Evolutionary conservation across 371 early-diverging fungal genomes (phyloP).

Genomic region (Mortierella sp.): DNA sequence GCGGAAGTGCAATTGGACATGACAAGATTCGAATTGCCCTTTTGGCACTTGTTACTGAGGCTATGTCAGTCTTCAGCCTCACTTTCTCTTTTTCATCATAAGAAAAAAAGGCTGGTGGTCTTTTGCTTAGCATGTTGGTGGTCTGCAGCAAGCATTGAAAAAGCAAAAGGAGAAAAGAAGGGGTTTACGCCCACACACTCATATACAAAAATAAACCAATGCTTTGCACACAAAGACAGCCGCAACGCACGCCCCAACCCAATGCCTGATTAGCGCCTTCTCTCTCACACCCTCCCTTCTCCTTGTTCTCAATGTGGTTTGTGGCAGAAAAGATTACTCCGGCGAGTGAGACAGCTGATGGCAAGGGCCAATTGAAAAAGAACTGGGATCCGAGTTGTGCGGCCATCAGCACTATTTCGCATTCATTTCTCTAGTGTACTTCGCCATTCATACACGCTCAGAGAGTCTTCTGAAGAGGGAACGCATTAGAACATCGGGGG

Average conservation of each 20-base stretch:
- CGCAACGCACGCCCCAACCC: too few species aligned
- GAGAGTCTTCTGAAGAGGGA: background rate
- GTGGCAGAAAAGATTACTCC: background rate
- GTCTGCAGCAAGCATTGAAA: too few species aligned
- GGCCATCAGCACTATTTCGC: background rate
- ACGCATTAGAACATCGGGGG: background rate
- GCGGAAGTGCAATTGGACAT: background rate
- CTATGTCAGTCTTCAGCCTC: background rate
- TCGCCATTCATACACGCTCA: background rate
- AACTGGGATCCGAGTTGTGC: background rate
- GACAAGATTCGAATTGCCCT: background rate
- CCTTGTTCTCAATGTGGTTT: too few species aligned
- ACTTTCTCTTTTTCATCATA: background rate
- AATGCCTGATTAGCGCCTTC: too few species aligned
- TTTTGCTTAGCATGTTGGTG: too few species aligned
- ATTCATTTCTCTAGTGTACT: background rate
- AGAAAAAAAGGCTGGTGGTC: too few species aligned
- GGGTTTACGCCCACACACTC: too few species aligned
- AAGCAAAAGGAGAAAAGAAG: too few species aligned
- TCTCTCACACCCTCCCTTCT: too few species aligned
- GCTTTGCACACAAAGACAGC: too few species aligned
- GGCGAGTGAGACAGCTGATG: background rate
- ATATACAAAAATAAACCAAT: too few species aligned
- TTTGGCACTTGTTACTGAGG: background rate
- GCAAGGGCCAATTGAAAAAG: background rate